Percentiles rank a stretch among this genome's conserved stretches.
phyloP scores from a whole-genome alignment of 345 rosid genomes.

The Erysimum cheiranthoides region DNA sequence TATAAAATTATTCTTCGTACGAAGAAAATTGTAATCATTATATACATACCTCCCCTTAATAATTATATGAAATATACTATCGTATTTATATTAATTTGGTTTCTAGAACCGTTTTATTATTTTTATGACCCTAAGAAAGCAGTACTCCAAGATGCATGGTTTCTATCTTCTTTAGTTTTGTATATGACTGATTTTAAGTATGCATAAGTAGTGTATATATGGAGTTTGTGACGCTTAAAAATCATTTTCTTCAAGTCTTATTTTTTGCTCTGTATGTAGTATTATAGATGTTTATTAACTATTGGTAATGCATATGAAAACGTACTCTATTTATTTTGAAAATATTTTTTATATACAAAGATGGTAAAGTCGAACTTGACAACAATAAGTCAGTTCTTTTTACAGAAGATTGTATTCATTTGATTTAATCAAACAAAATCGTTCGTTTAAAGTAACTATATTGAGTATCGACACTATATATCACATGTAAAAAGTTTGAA shows the following conservation, averaged over 20 bases:
- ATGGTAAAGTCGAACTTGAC: neutral
- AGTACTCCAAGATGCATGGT: neutral
- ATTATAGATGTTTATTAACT: neutral
- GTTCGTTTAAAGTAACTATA: neutral
- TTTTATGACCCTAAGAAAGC: neutral
- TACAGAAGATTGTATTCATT: neutral
- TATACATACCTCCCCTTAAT: neutral
- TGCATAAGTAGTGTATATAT: neutral
- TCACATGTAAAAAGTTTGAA: neutral
- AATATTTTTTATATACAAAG: neutral
- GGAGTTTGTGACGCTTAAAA: conserved; percentile 13
- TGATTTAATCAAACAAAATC: conserved; percentile 5
- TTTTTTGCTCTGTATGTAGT: neutral
- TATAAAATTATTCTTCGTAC: conserved; percentile 33
- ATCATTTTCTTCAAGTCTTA: neutral
- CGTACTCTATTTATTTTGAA: neutral
- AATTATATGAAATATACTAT: neutral
- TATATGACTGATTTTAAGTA: neutral
- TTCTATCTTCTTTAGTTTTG: conserved; percentile 4
- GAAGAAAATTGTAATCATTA: conserved; percentile 27
- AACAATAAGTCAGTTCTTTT: neutral
- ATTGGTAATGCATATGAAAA: conserved; percentile 10
- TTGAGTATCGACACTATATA: neutral
- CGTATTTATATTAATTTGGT: conserved; percentile 3
- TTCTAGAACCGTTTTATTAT: conserved; percentile 21